Percentiles rank a stretch among this genome's conserved stretches.
Conservation (phyloP, 2,329 filamentous ascomycete genomes). For the Atkinsonella texensis region DNA sequence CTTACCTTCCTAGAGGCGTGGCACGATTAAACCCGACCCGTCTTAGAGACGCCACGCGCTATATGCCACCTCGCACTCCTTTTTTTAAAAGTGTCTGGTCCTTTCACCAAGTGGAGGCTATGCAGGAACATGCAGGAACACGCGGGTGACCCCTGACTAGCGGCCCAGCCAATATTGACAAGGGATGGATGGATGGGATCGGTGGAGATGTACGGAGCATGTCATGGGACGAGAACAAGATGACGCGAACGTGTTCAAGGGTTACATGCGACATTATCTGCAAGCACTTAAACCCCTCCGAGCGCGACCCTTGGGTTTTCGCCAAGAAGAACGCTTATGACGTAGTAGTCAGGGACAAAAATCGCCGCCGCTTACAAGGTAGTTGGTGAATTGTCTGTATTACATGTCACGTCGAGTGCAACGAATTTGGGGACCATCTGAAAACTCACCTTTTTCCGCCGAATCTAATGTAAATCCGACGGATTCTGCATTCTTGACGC, state of each 20-base stretch:
- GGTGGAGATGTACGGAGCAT: neutral
- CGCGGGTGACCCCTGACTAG: constrained; percentile 2
- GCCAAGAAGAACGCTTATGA: too few relatives aligned
- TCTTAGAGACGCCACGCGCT: neutral
- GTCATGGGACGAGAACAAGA: neutral
- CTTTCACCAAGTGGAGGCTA: neutral
- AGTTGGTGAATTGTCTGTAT: too few relatives aligned
- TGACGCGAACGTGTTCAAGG: neutral
- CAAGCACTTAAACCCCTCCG: neutral
- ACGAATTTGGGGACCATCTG: too few relatives aligned
- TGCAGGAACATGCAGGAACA: constrained; percentile 2
- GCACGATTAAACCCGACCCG: too few relatives aligned
- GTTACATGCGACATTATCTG: neutral
- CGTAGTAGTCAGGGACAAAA: too few relatives aligned
- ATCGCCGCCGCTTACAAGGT: too few relatives aligned
- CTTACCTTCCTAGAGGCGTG: too few relatives aligned
- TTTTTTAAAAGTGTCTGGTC: neutral
- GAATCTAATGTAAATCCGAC: too few relatives aligned
- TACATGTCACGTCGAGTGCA: too few relatives aligned
- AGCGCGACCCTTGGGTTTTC: too few relatives aligned
- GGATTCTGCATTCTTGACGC: too few relatives aligned
- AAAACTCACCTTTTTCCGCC: too few relatives aligned
- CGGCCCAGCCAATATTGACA: neutral
- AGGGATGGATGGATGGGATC: neutral
- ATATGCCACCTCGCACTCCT: neutral